Evolutionary conservation across 129 eudicot species (phyloP).

Genomic region (Escallonia rubra): DNA sequence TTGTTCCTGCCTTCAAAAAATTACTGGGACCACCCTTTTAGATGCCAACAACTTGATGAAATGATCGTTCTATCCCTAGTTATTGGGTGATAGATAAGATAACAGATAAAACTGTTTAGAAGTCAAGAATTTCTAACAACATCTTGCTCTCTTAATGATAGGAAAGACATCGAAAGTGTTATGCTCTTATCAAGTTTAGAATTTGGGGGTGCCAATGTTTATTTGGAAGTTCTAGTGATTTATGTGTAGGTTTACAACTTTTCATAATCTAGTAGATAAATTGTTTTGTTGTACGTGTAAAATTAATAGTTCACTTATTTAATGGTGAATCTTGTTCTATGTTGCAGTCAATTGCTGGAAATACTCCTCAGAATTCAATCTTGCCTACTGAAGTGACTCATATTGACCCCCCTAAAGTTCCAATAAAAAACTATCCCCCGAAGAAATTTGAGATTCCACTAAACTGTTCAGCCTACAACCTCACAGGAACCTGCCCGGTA

Average conservation of each 20-base stretch:
- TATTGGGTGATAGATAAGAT: too few species aligned
- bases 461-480: constrained; percentile 35
- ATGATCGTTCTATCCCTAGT: too few species aligned
- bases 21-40: too few species aligned
- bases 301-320: neutral
- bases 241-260: neutral
- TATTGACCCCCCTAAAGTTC: neutral
- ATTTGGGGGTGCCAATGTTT: neutral
- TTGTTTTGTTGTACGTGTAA: neutral
- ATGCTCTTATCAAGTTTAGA: neutral
- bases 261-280: neutral
- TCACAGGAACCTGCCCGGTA: constrained; percentile 48
- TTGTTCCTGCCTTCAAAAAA: too few species aligned
- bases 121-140: too few species aligned
- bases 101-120: too few species aligned
- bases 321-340: neutral
- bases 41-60: too few species aligned
- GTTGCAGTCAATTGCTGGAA: constrained; percentile 29
- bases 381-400: neutral
- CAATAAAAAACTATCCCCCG: constrained; percentile 6
- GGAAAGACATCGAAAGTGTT: too few species aligned
- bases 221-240: too few species aligned
- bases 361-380: constrained; percentile 13
- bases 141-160: too few species aligned
- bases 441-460: constrained; percentile 36